These are phyloP conservation scores for Candida silvicultrix DNA, from an alignment of 805 yeast species.

Conservation along the genomic window DNA sequence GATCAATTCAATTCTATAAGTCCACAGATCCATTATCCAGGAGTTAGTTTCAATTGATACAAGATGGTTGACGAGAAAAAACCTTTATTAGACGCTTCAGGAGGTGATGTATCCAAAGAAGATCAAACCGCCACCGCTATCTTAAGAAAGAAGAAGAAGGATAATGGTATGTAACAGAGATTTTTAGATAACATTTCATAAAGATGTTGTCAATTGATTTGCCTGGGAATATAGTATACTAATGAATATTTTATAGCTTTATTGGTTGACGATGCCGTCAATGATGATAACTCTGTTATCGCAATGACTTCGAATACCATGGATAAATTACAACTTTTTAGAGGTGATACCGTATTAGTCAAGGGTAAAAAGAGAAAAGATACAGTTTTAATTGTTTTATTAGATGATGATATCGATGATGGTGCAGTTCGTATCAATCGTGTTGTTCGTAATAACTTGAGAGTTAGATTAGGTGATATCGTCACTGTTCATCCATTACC, in stretches of 20 bases:
- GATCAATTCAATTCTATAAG: neutral
- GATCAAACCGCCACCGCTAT: conserved; percentile 94
- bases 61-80: conserved; percentile 29
- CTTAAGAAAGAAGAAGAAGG: conserved; percentile 95
- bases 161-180: conserved; percentile 46
- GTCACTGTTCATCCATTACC: conserved; percentile 93
- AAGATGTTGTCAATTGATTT: neutral
- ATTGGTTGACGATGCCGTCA: conserved; percentile 93
- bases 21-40: neutral
- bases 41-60: neutral
- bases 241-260: conserved; percentile 38
- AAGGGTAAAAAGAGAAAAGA: conserved; percentile 98
- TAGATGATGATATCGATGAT: conserved; percentile 95
- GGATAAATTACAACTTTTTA: conserved; percentile 90
- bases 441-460: conserved; percentile 90
- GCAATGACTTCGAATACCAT: conserved; percentile 92
- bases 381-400: conserved; percentile 90
- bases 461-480: conserved; percentile 91
- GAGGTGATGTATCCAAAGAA: conserved; percentile 50
- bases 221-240: neutral
- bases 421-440: conserved; percentile 93
- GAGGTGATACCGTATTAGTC: conserved; percentile 96
- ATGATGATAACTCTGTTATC: conserved; percentile 95
- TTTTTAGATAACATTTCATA: conserved; percentile 7
- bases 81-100: conserved; percentile 58